Base-by-base conservation (phyloP, 2,329 filamentous ascomycete species). In the Penicillium frequentans region DNA sequence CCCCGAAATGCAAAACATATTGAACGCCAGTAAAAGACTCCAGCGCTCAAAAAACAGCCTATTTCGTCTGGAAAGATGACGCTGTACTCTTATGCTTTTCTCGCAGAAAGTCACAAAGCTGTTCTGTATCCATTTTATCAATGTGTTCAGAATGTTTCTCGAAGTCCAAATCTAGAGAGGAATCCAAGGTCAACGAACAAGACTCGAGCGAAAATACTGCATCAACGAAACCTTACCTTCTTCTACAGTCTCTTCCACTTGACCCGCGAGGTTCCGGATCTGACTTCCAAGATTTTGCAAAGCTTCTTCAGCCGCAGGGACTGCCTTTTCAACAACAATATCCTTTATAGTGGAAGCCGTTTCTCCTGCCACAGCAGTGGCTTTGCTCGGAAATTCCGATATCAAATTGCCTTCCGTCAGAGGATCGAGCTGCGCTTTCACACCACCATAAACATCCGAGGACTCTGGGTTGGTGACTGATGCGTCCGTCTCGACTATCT, bases 51-150 rank as follows among this genome's bases (percentile, higher is more conserved):
- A 47, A 8, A 2, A 49, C 21, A 14, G 14, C 16, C 55, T 48
- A 57, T 13, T 62, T 61, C 19, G 39, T 59, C 27, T 44, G 49
- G 3, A 33, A 55, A 9, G 51, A 49, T 31, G 46, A 52, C 14
- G 60, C 57, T 6, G 56, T 63, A 23, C 68, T 73, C 57, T 59
- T 65, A 49, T 74, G 64, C 51, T 66, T 68, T 10, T 71, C 65
- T 52, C 66, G 64, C 2, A 75, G 56, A 26, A 71, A 75, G 26
- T 73, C 72, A 21, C 64, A 67, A 8, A 74, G 59, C 43, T 62
- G 63, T n/a, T 72, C 71, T 29, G 60, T 58, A 10, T 69, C 65
- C 64, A 73, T 59, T 2, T 61, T 54, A 43, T 73, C 67, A 21
- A 73, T 70, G 9, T 48, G 27, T 11, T 68, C 56, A 5, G 55